Base-by-base conservation (phyloP, 257 asterid genomes). In the Galeopsis tetrahit region DNA sequence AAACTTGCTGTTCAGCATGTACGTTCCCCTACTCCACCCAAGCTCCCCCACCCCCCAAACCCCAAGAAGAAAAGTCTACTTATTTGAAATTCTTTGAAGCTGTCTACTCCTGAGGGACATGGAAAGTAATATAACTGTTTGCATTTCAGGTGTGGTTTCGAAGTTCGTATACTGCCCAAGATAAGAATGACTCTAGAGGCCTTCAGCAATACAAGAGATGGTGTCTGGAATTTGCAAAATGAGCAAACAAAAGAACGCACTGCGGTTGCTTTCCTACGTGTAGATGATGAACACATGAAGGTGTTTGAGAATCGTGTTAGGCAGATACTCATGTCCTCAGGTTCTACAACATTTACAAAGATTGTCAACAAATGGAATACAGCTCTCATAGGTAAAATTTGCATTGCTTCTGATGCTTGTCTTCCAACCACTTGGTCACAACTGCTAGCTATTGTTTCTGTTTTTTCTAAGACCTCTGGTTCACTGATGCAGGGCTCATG, bases 351-450 rank as follows among this genome's bases (percentile, higher is more conserved):
- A 34, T 92, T 95, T 85, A 95, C 99, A 5, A 95, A 95, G 87
- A 95, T 95, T 46, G 99, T 95, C 76, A 95, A 95, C 94, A 95
- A 95, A 72, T 95, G 99, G 99, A 95, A 95, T 82, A 95, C 99
- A 46, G 98, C 99, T 77, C 89, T 95, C 34, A 92, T 92, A 79
- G 98, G 99, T 95, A 82, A 76, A 57, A 38, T 11, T 66, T 65
- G 33, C 36, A 46, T 56, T 61, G 14, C 56, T 72, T 49, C 13
- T 28, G 51, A 4, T 72, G 52, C 38, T 31, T 51, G 35, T 48
- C 42, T 59, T 71, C 33, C 63, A 43, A 68, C 59, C 43, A 33
- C 14, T 44, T 73, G 66, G 11, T 65, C 44, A 53, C 67, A 2
- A 51, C 59, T 63, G 62, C 42, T 40, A 17, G 40, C 9, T 36